These are phyloP conservation scores for Lactuca saligna DNA, from an alignment of 129 eudicot genomes.

Conservation along the genomic window DNA sequence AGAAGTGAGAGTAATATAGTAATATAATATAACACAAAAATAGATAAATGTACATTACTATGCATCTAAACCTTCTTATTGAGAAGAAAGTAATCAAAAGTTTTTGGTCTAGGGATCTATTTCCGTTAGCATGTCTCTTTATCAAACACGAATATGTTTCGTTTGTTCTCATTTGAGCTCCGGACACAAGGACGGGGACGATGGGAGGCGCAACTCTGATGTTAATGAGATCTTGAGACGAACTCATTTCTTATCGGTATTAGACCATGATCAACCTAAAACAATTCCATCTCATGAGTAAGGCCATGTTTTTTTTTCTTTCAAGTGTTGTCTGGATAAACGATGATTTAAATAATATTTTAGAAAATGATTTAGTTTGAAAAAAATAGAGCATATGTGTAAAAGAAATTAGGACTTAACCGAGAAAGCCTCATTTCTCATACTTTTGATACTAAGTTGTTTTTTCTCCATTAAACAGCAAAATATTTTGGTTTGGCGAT, in stretches of 20 bases:
- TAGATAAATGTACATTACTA: too few species aligned
- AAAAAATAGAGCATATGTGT: neutral
- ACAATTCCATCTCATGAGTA: conserved; percentile 96
- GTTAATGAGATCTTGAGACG: conserved; percentile 81
- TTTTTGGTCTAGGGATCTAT: conserved; percentile 72
- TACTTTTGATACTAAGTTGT: neutral
- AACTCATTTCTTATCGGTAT: conserved; percentile 70
- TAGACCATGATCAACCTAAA: conserved; percentile 66
- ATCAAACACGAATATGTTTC: conserved; percentile 79
- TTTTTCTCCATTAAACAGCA: conserved; percentile 45
- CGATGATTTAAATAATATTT: too few species aligned
- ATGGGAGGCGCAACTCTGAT: conserved; percentile 83
- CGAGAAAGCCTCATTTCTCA: neutral
- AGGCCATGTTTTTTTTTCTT: conserved; percentile 14
- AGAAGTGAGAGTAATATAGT: neutral
- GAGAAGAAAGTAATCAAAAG: too few species aligned
- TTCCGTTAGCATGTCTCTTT: conserved; percentile 93
- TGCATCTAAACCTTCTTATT: neutral
- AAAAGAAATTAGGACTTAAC: neutral
- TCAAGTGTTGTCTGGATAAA: neutral
- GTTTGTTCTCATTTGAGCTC: conserved; percentile 95
- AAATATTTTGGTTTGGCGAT: conserved; percentile 98
- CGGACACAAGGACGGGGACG: conserved; percentile 81
- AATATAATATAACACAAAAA: too few species aligned
- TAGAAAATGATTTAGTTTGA: too few species aligned